Percentiles rank a stretch among this genome's conserved stretches.
Evolutionary conservation across 495 filamentous ascomycete species (phyloP).

Genomic region (Aspergillus mulundensis): DNA sequence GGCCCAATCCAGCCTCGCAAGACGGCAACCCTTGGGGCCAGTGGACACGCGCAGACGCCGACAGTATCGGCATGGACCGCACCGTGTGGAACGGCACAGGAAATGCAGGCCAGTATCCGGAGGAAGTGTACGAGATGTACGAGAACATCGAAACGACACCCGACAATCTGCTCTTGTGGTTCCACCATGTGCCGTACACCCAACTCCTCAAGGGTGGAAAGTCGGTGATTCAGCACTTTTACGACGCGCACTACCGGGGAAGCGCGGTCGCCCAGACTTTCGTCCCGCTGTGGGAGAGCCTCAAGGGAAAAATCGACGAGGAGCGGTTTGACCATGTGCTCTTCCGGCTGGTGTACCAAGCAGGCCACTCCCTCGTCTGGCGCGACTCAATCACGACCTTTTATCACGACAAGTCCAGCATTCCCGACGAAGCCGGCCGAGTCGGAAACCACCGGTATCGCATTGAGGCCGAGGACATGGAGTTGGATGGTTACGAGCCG

Average conservation of each 20-base stretch:
- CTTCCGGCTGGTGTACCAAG: slow-evolving; percentile 58
- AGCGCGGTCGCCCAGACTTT: slow-evolving; percentile 58
- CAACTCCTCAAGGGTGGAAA: slow-evolving; percentile 59
- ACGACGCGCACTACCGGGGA: slow-evolving; percentile 65
- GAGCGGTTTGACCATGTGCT: slow-evolving; percentile 57
- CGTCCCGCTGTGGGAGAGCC: slow-evolving; percentile 46
- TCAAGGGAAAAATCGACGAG: slow-evolving; percentile 55
- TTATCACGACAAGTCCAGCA: slow-evolving; percentile 56
- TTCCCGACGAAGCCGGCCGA: slow-evolving; percentile 50
- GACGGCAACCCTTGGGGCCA: slow-evolving; percentile 69
- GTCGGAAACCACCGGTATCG: slow-evolving; percentile 58
- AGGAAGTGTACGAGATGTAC: slow-evolving; percentile 51
- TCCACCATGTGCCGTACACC: slow-evolving; percentile 71
- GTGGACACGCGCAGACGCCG: slow-evolving; percentile 62
- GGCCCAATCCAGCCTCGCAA: slow-evolving; percentile 61
- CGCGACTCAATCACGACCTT: slow-evolving; percentile 60
- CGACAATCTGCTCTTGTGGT: slow-evolving; percentile 68
- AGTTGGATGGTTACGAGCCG: slow-evolving; percentile 47
- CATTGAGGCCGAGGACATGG: slow-evolving; percentile 63
- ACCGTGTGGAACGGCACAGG: slow-evolving; percentile 64
- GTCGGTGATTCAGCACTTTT: slow-evolving; percentile 74
- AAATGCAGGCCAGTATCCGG: slow-evolving; percentile 61
- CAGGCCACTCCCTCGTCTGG: slow-evolving; percentile 68
- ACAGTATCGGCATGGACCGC: slow-evolving; percentile 67
- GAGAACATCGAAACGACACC: slow-evolving; percentile 62